Percentiles rank a stretch among this genome's conserved stretches.
phyloP scores from a whole-genome alignment of 1,284 basidiomycete species.

The Entoloma clypeatum region DNA sequence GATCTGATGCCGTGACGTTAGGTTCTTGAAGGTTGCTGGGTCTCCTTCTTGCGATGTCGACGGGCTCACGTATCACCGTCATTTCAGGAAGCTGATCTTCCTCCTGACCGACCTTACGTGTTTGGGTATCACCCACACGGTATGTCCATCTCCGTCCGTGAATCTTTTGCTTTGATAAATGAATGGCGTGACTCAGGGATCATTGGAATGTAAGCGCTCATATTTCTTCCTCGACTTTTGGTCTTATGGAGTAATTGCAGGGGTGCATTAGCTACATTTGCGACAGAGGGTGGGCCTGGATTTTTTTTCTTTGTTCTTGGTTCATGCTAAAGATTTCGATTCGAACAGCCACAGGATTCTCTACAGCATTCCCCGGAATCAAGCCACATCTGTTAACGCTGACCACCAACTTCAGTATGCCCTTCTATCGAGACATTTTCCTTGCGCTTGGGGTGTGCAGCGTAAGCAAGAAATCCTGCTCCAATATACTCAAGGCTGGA shows the following conservation, averaged over 20 bases:
- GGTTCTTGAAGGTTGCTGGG: slow-evolving; percentile 53
- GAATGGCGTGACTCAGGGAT: slow-evolving; percentile 53
- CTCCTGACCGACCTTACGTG: slow-evolving; percentile 87
- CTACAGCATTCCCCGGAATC: slow-evolving; percentile 86
- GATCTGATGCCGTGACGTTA: too few species aligned
- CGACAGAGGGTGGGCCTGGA: slow-evolving; percentile 68
- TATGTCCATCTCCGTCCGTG: slow-evolving; percentile 30
- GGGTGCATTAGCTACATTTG: slow-evolving; percentile 93
- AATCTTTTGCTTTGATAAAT: slow-evolving; percentile 1
- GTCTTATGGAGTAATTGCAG: slow-evolving; percentile 37
- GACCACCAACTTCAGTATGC: slow-evolving; percentile 86
- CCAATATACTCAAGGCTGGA: slow-evolving; percentile 79
- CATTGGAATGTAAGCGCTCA: slow-evolving; percentile 77
- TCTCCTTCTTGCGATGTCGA: not conserved
- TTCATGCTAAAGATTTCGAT: slow-evolving; percentile 2
- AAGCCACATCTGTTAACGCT: slow-evolving; percentile 91
- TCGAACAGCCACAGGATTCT: slow-evolving; percentile 92
- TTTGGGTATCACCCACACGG: slow-evolving; percentile 98
- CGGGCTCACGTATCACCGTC: not conserved
- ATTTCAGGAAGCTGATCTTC: slow-evolving; percentile 78
- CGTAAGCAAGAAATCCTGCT: slow-evolving; percentile 88
- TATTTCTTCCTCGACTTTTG: not conserved
- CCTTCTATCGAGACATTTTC: slow-evolving; percentile 90
- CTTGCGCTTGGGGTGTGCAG: slow-evolving; percentile 86
- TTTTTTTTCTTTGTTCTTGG: slow-evolving; percentile 1